Evolutionary conservation across 2,329 filamentous ascomycete genomes (phyloP).

Genomic region (Emergomyces pasteurianus): DNA sequence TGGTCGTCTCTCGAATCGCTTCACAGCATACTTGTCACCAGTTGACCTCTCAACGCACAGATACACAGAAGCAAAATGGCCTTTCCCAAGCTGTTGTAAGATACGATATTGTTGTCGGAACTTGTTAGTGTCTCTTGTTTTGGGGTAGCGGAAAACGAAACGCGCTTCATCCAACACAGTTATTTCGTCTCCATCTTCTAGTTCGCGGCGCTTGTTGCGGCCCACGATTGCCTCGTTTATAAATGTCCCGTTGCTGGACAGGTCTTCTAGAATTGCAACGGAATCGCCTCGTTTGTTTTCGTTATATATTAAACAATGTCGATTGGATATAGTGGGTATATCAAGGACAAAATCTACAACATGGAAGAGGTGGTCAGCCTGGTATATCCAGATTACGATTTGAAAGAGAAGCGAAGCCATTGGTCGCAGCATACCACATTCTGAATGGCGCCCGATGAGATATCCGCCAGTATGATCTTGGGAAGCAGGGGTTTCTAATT

Average conservation of each 20-base stretch:
- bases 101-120: conserved; percentile 83
- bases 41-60: conserved; percentile 76
- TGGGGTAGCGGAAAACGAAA: conserved; percentile 86
- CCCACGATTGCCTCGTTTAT: conserved; percentile 87
- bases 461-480: conserved; percentile 67
- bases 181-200: conserved; percentile 84
- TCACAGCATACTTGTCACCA: conserved; percentile 78
- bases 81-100: conserved; percentile 77
- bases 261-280: conserved; percentile 72
- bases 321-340: conserved; percentile 74
- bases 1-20: conserved; percentile 78
- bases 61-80: conserved; percentile 90
- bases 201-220: conserved; percentile 78
- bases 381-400: not conserved
- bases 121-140: conserved; percentile 56
- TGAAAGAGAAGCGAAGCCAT: not conserved
- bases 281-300: conserved; percentile 47
- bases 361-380: not conserved
- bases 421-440: conserved; percentile 61
- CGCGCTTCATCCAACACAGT: conserved; percentile 72
- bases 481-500: conserved; percentile 40
- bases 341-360: conserved; percentile 56
- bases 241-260: conserved; percentile 93
- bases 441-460: conserved; percentile 80
- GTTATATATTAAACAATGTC: conserved; percentile 44